phyloP scores from a whole-genome alignment of 495 filamentous ascomycete genomes.

The Choiromyces venosus region DNA sequence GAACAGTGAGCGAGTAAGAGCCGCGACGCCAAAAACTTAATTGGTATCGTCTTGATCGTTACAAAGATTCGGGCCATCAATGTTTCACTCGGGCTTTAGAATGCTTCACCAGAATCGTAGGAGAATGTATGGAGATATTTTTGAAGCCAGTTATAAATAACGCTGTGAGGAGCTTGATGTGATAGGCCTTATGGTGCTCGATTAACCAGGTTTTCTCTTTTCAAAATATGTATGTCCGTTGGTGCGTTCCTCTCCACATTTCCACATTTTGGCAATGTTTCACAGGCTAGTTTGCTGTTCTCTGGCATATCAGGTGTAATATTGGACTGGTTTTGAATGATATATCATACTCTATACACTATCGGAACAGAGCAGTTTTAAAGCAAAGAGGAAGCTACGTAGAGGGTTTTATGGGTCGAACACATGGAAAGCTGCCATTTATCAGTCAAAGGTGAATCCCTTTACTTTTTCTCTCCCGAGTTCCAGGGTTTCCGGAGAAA shows the following conservation, averaged over 20 bases:
- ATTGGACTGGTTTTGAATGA: neutral
- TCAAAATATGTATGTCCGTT: neutral
- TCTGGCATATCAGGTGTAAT: neutral
- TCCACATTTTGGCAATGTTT: neutral
- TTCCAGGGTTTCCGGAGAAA: neutral
- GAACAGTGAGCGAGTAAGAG: neutral
- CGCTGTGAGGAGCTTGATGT: neutral
- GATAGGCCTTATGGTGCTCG: neutral
- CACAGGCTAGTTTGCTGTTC: neutral
- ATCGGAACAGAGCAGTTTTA: neutral
- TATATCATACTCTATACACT: neutral
- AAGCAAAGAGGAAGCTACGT: neutral
- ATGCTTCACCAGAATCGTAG: neutral
- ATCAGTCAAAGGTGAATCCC: neutral
- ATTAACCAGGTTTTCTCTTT: neutral
- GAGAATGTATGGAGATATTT: neutral
- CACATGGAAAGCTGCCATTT: slow-evolving; percentile 2
- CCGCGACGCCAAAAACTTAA: neutral
- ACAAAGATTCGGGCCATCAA: neutral
- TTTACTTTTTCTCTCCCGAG: slow-evolving; percentile 1
- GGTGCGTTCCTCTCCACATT: neutral
- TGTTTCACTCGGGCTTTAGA: slow-evolving; percentile 4
- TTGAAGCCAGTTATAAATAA: neutral
- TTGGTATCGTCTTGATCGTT: neutral
- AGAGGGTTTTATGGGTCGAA: neutral